Base-by-base conservation (phyloP, 441 rosid genomes). In the Aquilaria agallochum region DNA sequence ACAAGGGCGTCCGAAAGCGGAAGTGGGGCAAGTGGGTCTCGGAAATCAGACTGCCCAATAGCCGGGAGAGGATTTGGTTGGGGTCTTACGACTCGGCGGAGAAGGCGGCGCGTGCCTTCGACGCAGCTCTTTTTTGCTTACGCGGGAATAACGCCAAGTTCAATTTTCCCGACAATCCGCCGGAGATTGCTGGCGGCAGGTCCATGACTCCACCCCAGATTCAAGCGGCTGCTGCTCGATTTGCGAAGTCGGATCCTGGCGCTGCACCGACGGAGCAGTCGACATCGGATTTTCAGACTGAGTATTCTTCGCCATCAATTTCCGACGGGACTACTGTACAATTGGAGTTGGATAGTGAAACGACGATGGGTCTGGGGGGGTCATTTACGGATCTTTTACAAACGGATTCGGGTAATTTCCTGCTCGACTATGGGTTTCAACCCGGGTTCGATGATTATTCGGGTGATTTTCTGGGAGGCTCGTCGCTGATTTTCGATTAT, bases 41-140 rank as follows among this genome's bases (percentile, higher is more conserved):
- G 9, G 92, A 86, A 36, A 82, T 83, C 62, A 71, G 89, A 54
- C 73, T 82, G 3, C 86, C 88, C 6, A 82, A 86, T 55, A 71
- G 88, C 60, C 68, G 88, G 2, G 73, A 75, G 32, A 53, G 93
- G 42, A 86, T 86, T 54, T 86, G 93, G 89, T 64, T 84, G 64
- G 89, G 93, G 0, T 83, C 93, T n/a, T 78, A 76, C 34, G 87
- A 84, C 58, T 64, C 91, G 0, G 69, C 93, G 0, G 91, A 81
- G 61, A 89, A 89, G 57, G 96, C 96, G 7, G 96, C 96, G 0
- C 83, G 89, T 31, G 98, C 98, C 5, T 92, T 92, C 72, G 98
- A 92, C 72, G 96, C 93, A 0, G 98, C 95, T 5, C 74, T 72
- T 0, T 87, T 66, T 32, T 89, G 95, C 78, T 78, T 92, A 36